Conservation (phyloP, 108 stramenopile genomes). For the Skeletonema costatum region DNA sequence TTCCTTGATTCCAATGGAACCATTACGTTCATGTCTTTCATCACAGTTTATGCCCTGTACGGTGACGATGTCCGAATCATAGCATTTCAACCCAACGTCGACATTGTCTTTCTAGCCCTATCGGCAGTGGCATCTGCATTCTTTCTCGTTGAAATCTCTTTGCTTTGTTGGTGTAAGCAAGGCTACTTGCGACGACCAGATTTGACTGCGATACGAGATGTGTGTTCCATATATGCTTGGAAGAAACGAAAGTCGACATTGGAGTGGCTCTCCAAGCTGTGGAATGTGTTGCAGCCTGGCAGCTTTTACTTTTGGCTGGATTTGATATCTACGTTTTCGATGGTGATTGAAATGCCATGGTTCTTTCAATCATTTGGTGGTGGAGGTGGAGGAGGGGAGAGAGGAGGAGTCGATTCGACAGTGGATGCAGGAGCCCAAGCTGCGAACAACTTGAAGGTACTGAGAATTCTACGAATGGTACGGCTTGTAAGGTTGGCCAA, state of each 20-base stretch:
- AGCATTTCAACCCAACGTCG: conserved; percentile 38
- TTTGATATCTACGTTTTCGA: conserved; percentile 62
- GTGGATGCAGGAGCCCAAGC: conserved; percentile 42
- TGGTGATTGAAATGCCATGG: conserved; percentile 58
- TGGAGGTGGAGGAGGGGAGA: neutral
- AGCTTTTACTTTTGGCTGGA: conserved; percentile 86
- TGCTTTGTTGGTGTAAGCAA: conserved; percentile 53
- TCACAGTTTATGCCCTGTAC: conserved; percentile 66
- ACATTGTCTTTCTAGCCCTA: conserved; percentile 44
- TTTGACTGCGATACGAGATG: conserved; percentile 16
- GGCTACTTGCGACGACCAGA: conserved; percentile 37
- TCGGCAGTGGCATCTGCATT: conserved; percentile 54
- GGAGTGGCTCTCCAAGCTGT: conserved; percentile 20
- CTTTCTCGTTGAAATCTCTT: conserved; percentile 58
- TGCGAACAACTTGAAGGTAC: conserved; percentile 50
- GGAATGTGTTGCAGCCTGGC: conserved; percentile 39
- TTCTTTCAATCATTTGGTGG: neutral
- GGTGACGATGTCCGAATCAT: conserved; percentile 56
- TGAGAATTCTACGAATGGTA: conserved; percentile 54
- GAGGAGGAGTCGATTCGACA: conserved; percentile 10
- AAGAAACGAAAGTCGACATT: conserved; percentile 6
- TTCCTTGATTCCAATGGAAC: conserved; percentile 32
- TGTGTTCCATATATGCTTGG: conserved; percentile 19
- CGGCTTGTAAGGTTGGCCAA: conserved; percentile 70
- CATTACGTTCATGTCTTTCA: conserved; percentile 48